phyloP scores from a whole-genome alignment of 495 filamentous ascomycete species.

The Neurospora sp. region DNA sequence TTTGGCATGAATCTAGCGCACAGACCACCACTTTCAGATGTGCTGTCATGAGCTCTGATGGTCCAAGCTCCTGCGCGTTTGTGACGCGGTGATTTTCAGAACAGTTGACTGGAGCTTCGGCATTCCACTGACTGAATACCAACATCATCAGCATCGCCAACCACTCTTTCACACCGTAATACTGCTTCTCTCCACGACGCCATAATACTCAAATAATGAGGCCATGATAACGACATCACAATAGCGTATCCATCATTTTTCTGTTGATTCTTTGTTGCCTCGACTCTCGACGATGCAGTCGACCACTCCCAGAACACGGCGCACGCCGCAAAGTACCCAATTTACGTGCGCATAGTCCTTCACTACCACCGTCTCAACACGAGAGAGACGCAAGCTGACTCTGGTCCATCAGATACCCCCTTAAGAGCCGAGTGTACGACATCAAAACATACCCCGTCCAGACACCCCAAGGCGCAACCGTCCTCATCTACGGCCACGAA shows the following conservation, averaged over 20 bases:
- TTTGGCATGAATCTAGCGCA: background rate
- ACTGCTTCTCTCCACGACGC: background rate
- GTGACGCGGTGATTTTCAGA: conserved; percentile 6
- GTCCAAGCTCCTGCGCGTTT: conserved; percentile 15
- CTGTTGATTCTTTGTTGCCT: background rate
- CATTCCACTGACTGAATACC: background rate
- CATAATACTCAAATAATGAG: background rate
- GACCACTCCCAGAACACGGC: conserved; percentile 16
- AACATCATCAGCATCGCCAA: background rate
- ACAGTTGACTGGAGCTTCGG: background rate
- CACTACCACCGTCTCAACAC: background rate
- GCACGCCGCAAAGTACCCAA: conserved; percentile 27
- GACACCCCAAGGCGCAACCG: conserved; percentile 73
- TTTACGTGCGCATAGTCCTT: conserved; percentile 13
- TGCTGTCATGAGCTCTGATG: background rate
- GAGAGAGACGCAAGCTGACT: conserved; percentile 3
- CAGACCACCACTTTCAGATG: background rate
- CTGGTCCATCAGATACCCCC: conserved; percentile 50
- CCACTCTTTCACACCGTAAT: background rate
- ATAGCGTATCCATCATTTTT: background rate
- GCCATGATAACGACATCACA: background rate
- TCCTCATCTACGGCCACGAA: conserved; percentile 75
- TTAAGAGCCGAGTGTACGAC: conserved; percentile 62
- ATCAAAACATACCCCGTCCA: conserved; percentile 65
- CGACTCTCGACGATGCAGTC: conserved; percentile 13